phyloP scores from a whole-genome alignment of 2,329 filamentous ascomycete genomes.

The Xylariaceae sp. region DNA sequence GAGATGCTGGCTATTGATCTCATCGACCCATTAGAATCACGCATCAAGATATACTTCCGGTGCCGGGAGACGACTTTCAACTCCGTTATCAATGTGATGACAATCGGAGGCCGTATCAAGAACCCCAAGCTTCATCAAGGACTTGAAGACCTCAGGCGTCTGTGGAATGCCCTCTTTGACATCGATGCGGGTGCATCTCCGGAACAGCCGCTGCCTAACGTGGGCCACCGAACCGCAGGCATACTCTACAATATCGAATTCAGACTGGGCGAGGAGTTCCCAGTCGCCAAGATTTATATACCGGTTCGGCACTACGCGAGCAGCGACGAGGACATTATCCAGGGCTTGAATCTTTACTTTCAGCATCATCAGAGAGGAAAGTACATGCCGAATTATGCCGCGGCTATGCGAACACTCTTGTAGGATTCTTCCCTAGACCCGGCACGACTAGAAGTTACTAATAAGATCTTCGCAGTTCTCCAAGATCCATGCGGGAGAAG shows the following conservation, averaged over 20 bases:
- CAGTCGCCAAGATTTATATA: slow-evolving; percentile 8
- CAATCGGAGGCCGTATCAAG: slow-evolving; percentile 2
- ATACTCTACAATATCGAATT: slow-evolving; percentile 12
- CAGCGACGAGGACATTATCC: slow-evolving; percentile 10
- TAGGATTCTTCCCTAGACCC: neutral
- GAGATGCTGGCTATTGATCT: slow-evolving; percentile 13
- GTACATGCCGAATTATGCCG: slow-evolving; percentile 10
- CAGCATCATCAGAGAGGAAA: slow-evolving; percentile 7
- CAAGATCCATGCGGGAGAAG: slow-evolving; percentile 4
- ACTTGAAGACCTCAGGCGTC: slow-evolving; percentile 3
- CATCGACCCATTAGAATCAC: slow-evolving; percentile 5
- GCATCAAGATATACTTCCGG: slow-evolving; percentile 12
- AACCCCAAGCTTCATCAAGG: slow-evolving; percentile 5
- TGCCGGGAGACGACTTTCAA: slow-evolving; percentile 3
- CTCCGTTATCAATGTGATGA: slow-evolving; percentile 10
- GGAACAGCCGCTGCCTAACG: neutral
- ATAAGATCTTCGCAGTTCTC: neutral
- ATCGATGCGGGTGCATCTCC: neutral
- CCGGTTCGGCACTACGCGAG: slow-evolving; percentile 11
- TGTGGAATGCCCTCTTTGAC: slow-evolving; percentile 9
- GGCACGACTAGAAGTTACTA: neutral
- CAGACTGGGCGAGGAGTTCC: neutral
- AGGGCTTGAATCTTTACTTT: slow-evolving; percentile 4
- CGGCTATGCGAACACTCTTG: slow-evolving; percentile 9
- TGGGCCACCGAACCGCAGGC: slow-evolving; percentile 10